Evolutionary conservation across 1,284 basidiomycete species (phyloP), one percentile per base, ranked within the genome.

Genomic region (Moniliophthora roreri): DNA sequence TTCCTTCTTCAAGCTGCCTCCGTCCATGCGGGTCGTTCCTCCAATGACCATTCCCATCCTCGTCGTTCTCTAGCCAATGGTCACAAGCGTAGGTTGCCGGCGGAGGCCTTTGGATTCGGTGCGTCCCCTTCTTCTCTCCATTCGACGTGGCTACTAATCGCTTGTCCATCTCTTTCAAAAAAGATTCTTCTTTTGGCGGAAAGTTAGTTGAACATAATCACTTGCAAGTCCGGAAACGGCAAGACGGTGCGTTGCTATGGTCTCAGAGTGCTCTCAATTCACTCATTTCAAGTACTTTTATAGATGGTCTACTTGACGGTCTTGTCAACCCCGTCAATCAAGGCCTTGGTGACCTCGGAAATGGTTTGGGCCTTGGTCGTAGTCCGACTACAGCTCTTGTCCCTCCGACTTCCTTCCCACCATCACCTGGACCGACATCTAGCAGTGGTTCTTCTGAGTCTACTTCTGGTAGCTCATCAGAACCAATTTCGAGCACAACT

Each of bases 1-100:
- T 45, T 72, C 11, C 53, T 69, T 53, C 51, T 68, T 45, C 53
- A 67, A 39, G 40, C 66, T 35, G 55, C 62, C 48, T 52, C 62
- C 32, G 66, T 65, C 48, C 57, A 67, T 39, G 73, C 72, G 2
- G 60, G 65, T 45, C 75, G 74, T 59, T 70, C 73, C 1, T 70
- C 71, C 15, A 39, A 63, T 10, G 48, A 60, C 20, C 59, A 66
- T 32, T 71, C 74, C 3, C 76, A 79, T 69, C 68, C 73, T 11
- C 69, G 78, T 42, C 71, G 75, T 21, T 75, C 76, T 9, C 38
- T 70, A 21, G 50, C 56, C 0, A 59, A 67, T 50, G 70, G 62
- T 35, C 53, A 51, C 28, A 38, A 32, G 34, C 23, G 4, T 24
- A 46, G 44, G 15, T 46, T 7, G 44, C 9, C 16, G n/a, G 24